These are phyloP conservation scores for Botrytis fabae DNA, from an alignment of 2,329 filamentous ascomycete genomes.

Conservation along the genomic window DNA sequence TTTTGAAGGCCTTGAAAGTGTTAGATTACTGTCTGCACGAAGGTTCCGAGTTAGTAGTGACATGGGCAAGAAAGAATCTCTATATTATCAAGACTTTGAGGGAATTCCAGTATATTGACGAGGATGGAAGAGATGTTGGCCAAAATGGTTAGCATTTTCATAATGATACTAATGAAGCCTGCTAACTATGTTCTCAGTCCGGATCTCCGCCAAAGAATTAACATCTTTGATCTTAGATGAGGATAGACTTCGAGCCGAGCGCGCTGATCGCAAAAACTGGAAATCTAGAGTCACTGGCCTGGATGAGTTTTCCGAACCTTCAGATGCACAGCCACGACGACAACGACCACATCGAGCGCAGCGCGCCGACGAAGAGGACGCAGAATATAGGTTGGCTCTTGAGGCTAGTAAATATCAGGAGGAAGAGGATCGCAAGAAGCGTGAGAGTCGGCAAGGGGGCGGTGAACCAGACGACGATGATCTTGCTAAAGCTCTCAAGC, in stretches of 20 bases:
- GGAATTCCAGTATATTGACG: conserved; percentile 95
- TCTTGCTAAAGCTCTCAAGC: conserved; percentile 87
- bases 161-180: conserved; percentile 11
- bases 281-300: conserved; percentile 94
- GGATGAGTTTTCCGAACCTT: conserved; percentile 68
- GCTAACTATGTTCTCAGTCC: conserved; percentile 61
- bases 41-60: conserved; percentile 93
- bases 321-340: conserved; percentile 46
- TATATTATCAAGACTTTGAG: conserved; percentile 98
- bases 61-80: conserved; percentile 96
- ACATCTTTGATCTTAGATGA: conserved; percentile 91
- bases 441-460: conserved; percentile 58
- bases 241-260: conserved; percentile 84
- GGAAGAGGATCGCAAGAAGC: conserved; percentile 80
- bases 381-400: conserved; percentile 85
- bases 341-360: conserved; percentile 51
- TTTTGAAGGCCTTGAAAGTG: conserved; percentile 95
- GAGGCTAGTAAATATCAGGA: conserved; percentile 95
- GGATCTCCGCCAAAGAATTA: conserved; percentile 92
- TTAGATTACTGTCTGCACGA: conserved; percentile 98
- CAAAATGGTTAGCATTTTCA: conserved; percentile 73
- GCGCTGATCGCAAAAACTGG: conserved; percentile 90
- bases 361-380: conserved; percentile 75
- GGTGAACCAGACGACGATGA: conserved; percentile 70
- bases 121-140: conserved; percentile 92